These are phyloP conservation scores for Russula brevipes DNA, from an alignment of 768 basidiomycete species.

Conservation along the genomic window DNA sequence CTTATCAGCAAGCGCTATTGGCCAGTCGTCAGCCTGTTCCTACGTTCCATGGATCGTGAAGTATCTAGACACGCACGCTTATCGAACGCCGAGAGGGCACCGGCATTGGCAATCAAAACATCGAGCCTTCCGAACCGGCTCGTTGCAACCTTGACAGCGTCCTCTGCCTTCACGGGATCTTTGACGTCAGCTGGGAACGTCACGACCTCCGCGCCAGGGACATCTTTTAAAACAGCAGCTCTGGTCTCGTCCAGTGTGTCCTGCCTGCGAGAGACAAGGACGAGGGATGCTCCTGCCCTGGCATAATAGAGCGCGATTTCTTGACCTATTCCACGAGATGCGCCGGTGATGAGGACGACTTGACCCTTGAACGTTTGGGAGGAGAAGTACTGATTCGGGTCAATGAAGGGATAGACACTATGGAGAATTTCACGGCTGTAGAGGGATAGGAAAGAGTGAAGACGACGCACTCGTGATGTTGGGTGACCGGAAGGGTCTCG, in stretches of 20 bases:
- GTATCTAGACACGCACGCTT: not conserved
- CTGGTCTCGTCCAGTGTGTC: slow-evolving; percentile 27
- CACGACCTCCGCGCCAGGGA: slow-evolving; percentile 21
- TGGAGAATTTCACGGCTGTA: not conserved
- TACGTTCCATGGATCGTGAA: too few species aligned
- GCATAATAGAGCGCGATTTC: slow-evolving; percentile 29
- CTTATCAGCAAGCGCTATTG: not conserved
- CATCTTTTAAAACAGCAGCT: slow-evolving; percentile 21
- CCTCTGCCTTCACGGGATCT: slow-evolving; percentile 25
- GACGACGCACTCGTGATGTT: not conserved
- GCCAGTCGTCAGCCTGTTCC: not conserved
- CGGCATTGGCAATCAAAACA: slow-evolving; percentile 31
- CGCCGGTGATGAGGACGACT: slow-evolving; percentile 31
- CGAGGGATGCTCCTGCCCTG: slow-evolving; percentile 30
- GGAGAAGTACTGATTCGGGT: slow-evolving; percentile 25
- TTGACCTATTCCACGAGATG: slow-evolving; percentile 30
- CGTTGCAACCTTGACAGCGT: slow-evolving; percentile 27
- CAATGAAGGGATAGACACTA: slow-evolving; percentile 30
- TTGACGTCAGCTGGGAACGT: slow-evolving; percentile 29
- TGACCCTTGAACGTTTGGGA: slow-evolving; percentile 25
- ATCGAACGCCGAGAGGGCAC: not conserved
- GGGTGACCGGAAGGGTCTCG: not conserved
- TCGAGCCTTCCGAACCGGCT: slow-evolving; percentile 31
- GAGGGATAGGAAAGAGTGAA: not conserved
- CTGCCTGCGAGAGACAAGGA: slow-evolving; percentile 27